phyloP scores from a whole-genome alignment of 208 protist species.

The Porcisia hertigi region DNA sequence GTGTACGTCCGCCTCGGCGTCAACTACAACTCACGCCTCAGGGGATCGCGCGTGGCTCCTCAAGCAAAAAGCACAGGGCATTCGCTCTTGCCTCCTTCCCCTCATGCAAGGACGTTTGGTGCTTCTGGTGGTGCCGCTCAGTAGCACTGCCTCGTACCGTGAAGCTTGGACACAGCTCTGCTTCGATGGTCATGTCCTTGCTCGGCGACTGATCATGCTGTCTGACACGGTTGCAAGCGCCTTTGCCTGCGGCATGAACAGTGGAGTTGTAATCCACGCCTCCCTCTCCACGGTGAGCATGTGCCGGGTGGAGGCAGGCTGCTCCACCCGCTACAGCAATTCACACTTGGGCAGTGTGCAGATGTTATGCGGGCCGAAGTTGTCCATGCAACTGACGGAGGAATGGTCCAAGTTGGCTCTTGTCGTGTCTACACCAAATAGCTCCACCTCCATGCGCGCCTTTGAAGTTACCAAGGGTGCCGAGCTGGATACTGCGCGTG shows the following conservation, averaged over 20 bases:
- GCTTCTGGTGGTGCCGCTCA: constrained; percentile 45
- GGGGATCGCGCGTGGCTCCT: neutral
- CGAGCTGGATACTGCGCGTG: neutral
- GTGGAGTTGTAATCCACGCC: constrained; percentile 31
- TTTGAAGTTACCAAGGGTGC: neutral
- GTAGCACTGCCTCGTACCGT: constrained; percentile 27
- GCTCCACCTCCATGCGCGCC: too few relatives aligned
- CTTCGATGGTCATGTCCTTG: constrained; percentile 23
- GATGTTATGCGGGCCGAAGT: constrained; percentile 4
- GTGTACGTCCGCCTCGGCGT: neutral
- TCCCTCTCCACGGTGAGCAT: constrained; percentile 18
- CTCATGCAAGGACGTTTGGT: constrained; percentile 34
- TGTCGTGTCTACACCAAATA: too few relatives aligned
- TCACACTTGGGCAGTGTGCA: constrained; percentile 14
- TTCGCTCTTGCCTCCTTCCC: constrained; percentile 25
- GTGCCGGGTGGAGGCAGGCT: constrained; percentile 20
- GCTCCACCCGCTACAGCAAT: constrained; percentile 23
- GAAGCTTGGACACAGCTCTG: constrained; percentile 39
- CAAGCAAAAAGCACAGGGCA: neutral
- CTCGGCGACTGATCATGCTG: constrained; percentile 44
- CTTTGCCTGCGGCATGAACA: constrained; percentile 41
- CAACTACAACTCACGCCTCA: neutral
- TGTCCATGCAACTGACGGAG: constrained; percentile 9
- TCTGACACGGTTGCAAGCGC: constrained; percentile 60
- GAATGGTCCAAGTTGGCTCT: neutral